A percentile compares a stretch with the other conserved stretches of the same genome.
Evolutionary conservation across 2,329 filamentous ascomycete genomes (phyloP).

Genomic region (Penicillium janthinellum): DNA sequence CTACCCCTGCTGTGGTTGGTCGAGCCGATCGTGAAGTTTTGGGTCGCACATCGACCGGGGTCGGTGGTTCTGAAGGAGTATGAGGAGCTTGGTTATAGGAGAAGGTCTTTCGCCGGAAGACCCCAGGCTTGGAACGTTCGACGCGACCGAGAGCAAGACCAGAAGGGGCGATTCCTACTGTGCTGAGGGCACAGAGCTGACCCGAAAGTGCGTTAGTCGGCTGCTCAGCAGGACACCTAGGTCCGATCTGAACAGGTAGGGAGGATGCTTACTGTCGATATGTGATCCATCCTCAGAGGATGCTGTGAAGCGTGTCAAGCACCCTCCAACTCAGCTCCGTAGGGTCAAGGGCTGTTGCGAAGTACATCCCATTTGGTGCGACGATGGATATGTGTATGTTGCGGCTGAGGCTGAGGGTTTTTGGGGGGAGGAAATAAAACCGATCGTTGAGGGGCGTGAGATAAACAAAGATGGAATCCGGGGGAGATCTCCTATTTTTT

Average conservation of each 20-base stretch:
- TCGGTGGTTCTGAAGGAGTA: constrained; percentile 17
- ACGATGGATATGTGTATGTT: constrained; percentile 3
- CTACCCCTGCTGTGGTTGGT: constrained; percentile 19
- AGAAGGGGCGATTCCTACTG: constrained; percentile 61
- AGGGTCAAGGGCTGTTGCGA: constrained; percentile 34
- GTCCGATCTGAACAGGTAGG: neutral
- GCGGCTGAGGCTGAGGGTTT: neutral
- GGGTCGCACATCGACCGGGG: constrained; percentile 20
- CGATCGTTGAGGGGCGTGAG: neutral
- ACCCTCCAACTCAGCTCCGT: constrained; percentile 37
- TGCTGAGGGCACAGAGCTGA: constrained; percentile 65
- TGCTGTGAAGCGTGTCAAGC: constrained; percentile 33
- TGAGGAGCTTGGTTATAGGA: constrained; percentile 24
- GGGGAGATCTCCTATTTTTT: neutral
- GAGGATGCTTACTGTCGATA: constrained; percentile 41
- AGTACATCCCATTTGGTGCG: constrained; percentile 37
- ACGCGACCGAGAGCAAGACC: constrained; percentile 60
- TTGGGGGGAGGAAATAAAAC: constrained; percentile 4
- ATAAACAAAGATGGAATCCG: constrained; percentile 1
- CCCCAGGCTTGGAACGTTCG: constrained; percentile 40
- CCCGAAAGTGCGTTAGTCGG: constrained; percentile 11
- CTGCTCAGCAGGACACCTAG: neutral
- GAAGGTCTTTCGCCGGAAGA: constrained; percentile 31
- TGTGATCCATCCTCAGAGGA: constrained; percentile 43
- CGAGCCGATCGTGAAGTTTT: constrained; percentile 24